Evolutionary conservation across 305 asterid genomes (phyloP), one percentile per base, ranked within the genome.

Genomic region (Petunia hybrid): DNA sequence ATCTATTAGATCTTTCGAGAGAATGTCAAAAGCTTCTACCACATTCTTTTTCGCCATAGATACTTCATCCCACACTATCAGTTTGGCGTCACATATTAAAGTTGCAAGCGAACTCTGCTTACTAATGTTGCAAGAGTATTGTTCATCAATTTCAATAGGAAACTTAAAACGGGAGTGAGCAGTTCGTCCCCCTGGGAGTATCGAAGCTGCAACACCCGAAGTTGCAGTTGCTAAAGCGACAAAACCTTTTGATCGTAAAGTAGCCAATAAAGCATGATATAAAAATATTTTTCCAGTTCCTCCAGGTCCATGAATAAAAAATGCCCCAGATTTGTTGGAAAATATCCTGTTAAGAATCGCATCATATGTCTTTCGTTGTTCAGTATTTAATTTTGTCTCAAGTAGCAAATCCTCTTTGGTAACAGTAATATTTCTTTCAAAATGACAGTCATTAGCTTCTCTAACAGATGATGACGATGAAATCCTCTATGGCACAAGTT

Each of bases 21-120:
- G 39, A 16, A 48, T 3, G 70, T 60, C 55, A 40, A 62, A 14
- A 36, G 38, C 45, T 16, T 82, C 82, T 16, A 82, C n/a, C 12
- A 67, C 64, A 14, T 46, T 57, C 6, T 51, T 8, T 36, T 82
- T 78, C 3, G 77, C 76, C 83, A 83, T 79, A 2, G 80, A 71
- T 2, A 80, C 68, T 51, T 83, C 83, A 61, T 83, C 83, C 38
- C 74, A 66, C 1, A 66, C 31, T 4, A 66, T 66, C 0, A 66
- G 16, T 36, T 39, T 39, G 5, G 3, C 35, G 6, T 68, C 56
- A 40, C 2, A 4, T 16, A 68, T 14, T 6, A 68, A 42, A 13
- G 13, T 6, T 14, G 38, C 76, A 7, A 40, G 22, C 2, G 76
- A 42, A 42, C 38, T 68, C n/a, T 41, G 55, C 2, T 68, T 68